Base-by-base conservation (phyloP, 805 yeast genomes). In the Tetrapisispora fleetii region DNA sequence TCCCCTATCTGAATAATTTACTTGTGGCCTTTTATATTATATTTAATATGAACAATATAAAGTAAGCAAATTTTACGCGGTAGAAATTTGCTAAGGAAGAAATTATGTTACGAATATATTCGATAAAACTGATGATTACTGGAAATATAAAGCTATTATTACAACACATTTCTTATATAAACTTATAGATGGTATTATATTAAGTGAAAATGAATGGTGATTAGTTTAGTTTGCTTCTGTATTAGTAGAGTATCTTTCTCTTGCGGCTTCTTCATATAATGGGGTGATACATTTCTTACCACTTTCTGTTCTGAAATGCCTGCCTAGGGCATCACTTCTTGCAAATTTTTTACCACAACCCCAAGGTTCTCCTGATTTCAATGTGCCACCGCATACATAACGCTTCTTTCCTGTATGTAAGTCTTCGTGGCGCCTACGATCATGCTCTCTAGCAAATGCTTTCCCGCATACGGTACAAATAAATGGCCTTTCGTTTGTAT, bases 281-380 rank as follows among this genome's bases (percentile, higher is more conserved):
- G 86, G 85, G 46, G 76, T 67, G 30, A 85, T 80, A 67, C 95
- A 85, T 45, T 73, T 72, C 68, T 81, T 79, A 4, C 93, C 93
- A 32, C 84, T 78, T 55, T 83, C 91, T 0, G 95, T 84, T 57
- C 84, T 77, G 63, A 85, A 84, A 66, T 85, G 95, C 56, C 93
- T 72, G 6, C 86, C 78, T 46, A 85, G 65, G 0, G 91, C 93
- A 68, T 85, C 95, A 36, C 86, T 79, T 54, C 95, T 67, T 4
- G 90, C 91, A 69, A 85, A 85, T 56, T 77, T 74, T 68, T 81
- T 83, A 7, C 85, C 85, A 66, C 95, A 85, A 0, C 95, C 95
- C 95, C 95, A 85, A 1, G 74, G 57, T 2, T 57, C 59, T 7
- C 84, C 83, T 57, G 77, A 76, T 51, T 76, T 74, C 48, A 83